Evolutionary conservation across 2,329 filamentous ascomycete species (phyloP).

Genomic region (Pseudogymnoascus sp.): DNA sequence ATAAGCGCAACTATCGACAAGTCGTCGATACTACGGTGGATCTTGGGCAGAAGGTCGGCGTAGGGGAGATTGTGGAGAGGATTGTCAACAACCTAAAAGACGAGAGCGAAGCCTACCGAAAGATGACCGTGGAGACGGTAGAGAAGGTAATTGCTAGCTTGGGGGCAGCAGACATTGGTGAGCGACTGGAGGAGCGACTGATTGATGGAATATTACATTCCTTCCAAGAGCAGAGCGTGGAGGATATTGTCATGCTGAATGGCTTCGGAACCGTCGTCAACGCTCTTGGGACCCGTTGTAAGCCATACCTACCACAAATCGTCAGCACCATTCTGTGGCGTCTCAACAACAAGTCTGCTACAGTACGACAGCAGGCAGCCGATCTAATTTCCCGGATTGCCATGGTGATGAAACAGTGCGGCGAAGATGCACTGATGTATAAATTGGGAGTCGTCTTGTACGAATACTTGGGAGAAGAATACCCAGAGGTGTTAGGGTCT

Average conservation of each 20-base stretch:
- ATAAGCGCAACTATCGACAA: conserved; percentile 95
- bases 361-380: conserved; percentile 91
- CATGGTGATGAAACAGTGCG: conserved; percentile 98
- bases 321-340: conserved; percentile 94
- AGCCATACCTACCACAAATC: conserved; percentile 93
- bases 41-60: conserved; percentile 94
- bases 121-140: conserved; percentile 98
- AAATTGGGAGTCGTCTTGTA: conserved; percentile 93
- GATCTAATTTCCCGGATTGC: conserved; percentile 95
- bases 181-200: conserved; percentile 83
- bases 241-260: conserved; percentile 93
- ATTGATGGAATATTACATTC: conserved; percentile 93
- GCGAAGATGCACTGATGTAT: conserved; percentile 90
- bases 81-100: conserved; percentile 96
- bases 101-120: conserved; percentile 93
- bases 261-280: conserved; percentile 98
- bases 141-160: conserved; percentile 93
- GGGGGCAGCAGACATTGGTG: conserved; percentile 87
- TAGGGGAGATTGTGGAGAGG: conserved; percentile 85
- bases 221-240: conserved; percentile 96
- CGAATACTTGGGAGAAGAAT: conserved; percentile 97
- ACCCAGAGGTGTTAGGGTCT: conserved; percentile 92
- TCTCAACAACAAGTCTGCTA: conserved; percentile 95
- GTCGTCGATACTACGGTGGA: conserved; percentile 98
- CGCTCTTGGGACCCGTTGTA: conserved; percentile 84